Conservation (phyloP, 2,329 filamentous ascomycete species). For the Colletotrichum lini region DNA sequence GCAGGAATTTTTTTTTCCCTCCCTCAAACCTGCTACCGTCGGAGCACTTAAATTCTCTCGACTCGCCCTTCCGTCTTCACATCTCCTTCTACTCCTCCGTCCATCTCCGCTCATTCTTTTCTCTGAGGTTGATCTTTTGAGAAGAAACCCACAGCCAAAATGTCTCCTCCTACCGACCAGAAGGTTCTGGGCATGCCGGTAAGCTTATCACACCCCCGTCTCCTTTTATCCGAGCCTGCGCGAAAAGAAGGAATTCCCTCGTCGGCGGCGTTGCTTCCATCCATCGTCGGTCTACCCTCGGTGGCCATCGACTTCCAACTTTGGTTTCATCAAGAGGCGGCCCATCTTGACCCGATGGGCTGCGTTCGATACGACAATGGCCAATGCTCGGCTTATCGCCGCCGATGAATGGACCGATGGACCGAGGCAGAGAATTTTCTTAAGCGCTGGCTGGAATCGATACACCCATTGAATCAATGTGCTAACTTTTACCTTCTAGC, state of each 20-base stretch:
- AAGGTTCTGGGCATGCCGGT: slow-evolving; percentile 78
- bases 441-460: neutral
- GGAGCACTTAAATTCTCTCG: slow-evolving; percentile 50
- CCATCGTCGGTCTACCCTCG: slow-evolving; percentile 17
- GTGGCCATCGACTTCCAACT: slow-evolving; percentile 22
- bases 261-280: slow-evolving; percentile 44
- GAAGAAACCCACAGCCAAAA: slow-evolving; percentile 61
- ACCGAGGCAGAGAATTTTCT: neutral
- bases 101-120: slow-evolving; percentile 76
- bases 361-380: slow-evolving; percentile 14
- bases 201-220: slow-evolving; percentile 55
- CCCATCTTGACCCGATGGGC: neutral
- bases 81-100: slow-evolving; percentile 57
- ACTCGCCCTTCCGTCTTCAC: slow-evolving; percentile 55
- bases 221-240: slow-evolving; percentile 41
- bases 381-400: slow-evolving; percentile 18
- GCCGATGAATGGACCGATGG: neutral
- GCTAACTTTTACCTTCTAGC: slow-evolving; percentile 68
- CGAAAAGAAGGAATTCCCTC: slow-evolving; percentile 49
- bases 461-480: neutral
- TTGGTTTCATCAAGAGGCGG: slow-evolving; percentile 2
- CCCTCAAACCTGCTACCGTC: slow-evolving; percentile 60
- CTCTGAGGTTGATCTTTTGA: slow-evolving; percentile 62
- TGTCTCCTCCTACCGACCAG: slow-evolving; percentile 68
- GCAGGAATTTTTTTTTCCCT: slow-evolving; percentile 69